A percentile compares a stretch with the other conserved stretches of the same genome.
phyloP scores from a whole-genome alignment of 225 moss, liverwort and hornwort genomes.

The Thuidium tamariscinum region DNA sequence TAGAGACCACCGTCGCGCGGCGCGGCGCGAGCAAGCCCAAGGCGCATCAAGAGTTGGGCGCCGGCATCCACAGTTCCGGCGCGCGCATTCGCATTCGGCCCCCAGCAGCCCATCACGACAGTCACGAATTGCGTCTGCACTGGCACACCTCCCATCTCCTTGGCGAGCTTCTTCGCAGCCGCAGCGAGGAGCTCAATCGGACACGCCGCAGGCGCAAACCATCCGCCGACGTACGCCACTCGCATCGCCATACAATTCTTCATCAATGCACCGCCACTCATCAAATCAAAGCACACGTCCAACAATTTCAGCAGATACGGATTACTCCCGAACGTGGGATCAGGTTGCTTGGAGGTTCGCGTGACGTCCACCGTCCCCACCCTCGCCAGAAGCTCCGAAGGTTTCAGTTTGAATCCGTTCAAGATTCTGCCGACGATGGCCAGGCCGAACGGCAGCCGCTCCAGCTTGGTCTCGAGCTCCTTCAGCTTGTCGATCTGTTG shows the following conservation, averaged over 20 bases:
- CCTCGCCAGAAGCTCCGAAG: conserved; percentile 35
- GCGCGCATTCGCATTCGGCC: background rate
- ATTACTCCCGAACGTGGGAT: conserved; percentile 14
- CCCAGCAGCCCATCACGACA: conserved; percentile 11
- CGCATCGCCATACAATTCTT: conserved; percentile 10
- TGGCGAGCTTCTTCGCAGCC: conserved; percentile 19
- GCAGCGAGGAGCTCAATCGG: conserved; percentile 23
- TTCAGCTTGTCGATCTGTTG: conserved; percentile 31
- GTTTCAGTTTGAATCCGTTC: conserved; percentile 23
- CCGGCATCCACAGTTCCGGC: conserved; percentile 2
- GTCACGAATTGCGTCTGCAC: conserved; percentile 1
- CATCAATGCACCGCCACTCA: conserved; percentile 4
- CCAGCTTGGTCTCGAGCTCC: conserved; percentile 40
- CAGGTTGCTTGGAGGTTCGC: background rate
- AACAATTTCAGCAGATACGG: conserved; percentile 37
- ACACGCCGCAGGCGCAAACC: conserved; percentile 38
- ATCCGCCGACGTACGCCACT: conserved; percentile 43
- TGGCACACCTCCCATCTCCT: conserved; percentile 10
- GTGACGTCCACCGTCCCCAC: background rate
- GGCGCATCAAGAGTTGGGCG: conserved; percentile 13
- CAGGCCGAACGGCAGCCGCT: conserved; percentile 31
- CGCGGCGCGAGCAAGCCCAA: conserved; percentile 21
- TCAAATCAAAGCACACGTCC: conserved; percentile 40
- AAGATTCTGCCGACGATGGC: conserved; percentile 32
- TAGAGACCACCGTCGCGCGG: conserved; percentile 12